Conservation (phyloP, 768 basidiomycete genomes). For the Baorangia bicolor region DNA sequence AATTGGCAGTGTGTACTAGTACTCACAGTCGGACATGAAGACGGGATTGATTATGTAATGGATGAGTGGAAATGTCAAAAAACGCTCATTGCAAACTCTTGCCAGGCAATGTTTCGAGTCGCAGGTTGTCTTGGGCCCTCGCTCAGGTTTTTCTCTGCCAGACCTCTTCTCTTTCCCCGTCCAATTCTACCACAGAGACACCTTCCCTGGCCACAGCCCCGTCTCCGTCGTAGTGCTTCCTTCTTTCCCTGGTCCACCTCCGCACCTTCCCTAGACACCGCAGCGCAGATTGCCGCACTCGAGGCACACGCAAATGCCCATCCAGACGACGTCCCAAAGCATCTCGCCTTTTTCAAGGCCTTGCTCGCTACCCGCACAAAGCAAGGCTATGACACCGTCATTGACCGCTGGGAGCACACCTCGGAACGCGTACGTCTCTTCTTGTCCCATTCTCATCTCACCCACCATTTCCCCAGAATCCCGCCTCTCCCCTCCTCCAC, state of each 20-base stretch:
- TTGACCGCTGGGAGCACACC: constrained; percentile 81
- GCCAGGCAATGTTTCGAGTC: no score
- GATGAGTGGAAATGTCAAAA: no score
- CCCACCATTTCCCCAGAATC: constrained; percentile 46
- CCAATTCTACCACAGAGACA: constrained; percentile 13
- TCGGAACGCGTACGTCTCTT: constrained; percentile 69
- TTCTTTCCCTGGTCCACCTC: constrained; percentile 39
- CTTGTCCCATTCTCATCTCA: not conserved
- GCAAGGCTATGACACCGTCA: constrained; percentile 68
- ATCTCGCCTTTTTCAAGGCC: constrained; percentile 68
- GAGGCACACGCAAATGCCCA: constrained; percentile 77
- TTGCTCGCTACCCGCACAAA: constrained; percentile 62
- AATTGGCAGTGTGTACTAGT: no score
- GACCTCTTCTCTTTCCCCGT: not conserved
- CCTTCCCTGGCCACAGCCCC: constrained; percentile 34
- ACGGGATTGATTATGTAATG: constrained; percentile 18
- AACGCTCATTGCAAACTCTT: no score
- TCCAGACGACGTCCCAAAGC: constrained; percentile 67
- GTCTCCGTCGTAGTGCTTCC: constrained; percentile 24
- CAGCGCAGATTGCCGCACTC: constrained; percentile 67
- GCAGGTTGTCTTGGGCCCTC: not conserved
- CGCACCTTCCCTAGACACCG: constrained; percentile 59
- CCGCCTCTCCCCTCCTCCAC: constrained; percentile 63
- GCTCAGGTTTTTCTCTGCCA: not conserved
- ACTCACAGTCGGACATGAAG: constrained; percentile 34